Base-by-base conservation (phyloP, 345 rosid genomes). In the Hevea brasiliensis region DNA sequence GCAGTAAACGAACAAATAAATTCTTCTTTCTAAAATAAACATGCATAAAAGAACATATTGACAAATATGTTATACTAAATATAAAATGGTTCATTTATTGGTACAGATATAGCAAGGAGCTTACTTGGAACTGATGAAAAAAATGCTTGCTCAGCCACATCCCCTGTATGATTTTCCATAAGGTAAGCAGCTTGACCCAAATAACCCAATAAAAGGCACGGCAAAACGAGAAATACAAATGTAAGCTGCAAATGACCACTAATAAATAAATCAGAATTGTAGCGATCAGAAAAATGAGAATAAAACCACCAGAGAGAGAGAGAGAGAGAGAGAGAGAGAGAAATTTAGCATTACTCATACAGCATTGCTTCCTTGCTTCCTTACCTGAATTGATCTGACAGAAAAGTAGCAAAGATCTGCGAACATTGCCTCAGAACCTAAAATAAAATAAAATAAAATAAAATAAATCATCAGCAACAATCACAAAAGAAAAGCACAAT, bases 121-220 rank as follows among this genome's bases (percentile, higher is more conserved):
- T 87, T 89, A 95, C 99, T 83, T 79, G 99, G 99, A 84, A 95
- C 81, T 50, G 98, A 91, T 71, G 89, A 86, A 81, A 87, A 95
- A 87, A 95, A 95, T 63, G 83, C 91, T 80, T 86, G 97, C 74
- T 83, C 81, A 26, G 87, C 86, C 58, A 75, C 17, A 41, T 44
- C 73, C 78, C 70, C 84, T 21, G 74, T 64, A 79, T 82, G 88
- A 76, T 95, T 83, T 48, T 82, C 84, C 88, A 89, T 81, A 70
- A 95, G 93, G 79, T 89, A 95, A 59, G 98, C 99, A 74, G 99
- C 99, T 91, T 95, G 99, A 77, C 99, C 98, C 90, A 95, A 74
- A 85, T 95, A 95, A 63, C 97, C 99, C 93, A 95, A 77, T 80
- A 91, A 70, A 76, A 95, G 97, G 89, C 99, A 95, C 2, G 99